Evolutionary conservation across 306 rosid genomes (phyloP).

Genomic region (Cucurbita argyrosperma): DNA sequence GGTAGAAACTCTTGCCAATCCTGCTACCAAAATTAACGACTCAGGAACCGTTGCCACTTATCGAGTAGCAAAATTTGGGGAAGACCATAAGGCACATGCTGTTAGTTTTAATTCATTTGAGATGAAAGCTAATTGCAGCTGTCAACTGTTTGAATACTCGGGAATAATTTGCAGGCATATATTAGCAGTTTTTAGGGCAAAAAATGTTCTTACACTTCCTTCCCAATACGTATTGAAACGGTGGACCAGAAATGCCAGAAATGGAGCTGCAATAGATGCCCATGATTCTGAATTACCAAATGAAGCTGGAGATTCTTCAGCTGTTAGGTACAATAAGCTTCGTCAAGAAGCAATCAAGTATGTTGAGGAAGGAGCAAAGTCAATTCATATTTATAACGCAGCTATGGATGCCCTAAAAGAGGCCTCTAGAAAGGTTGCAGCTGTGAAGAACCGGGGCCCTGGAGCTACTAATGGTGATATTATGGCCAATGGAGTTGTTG

Average conservation of each 20-base stretch:
- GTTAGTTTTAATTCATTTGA: constrained; percentile 53
- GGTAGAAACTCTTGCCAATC: constrained; percentile 82
- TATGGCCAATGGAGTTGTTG: constrained; percentile 40
- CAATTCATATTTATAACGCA: constrained; percentile 60
- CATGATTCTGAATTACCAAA: constrained; percentile 31
- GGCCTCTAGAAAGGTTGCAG: constrained; percentile 58
- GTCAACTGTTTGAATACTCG: constrained; percentile 76
- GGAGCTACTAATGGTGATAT: constrained; percentile 27
- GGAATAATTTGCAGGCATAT: constrained; percentile 83
- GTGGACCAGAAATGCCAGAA: constrained; percentile 75
- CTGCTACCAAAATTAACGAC: constrained; percentile 67
- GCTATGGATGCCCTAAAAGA: constrained; percentile 76
- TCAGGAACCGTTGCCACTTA: constrained; percentile 61
- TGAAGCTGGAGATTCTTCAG: constrained; percentile 36
- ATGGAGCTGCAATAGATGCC: constrained; percentile 41
- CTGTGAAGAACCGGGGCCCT: constrained; percentile 29
- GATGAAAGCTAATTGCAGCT: constrained; percentile 76
- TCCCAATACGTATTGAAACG: constrained; percentile 66
- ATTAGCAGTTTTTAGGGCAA: constrained; percentile 68
- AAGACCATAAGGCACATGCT: constrained; percentile 48
- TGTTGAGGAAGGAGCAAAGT: constrained; percentile 89
- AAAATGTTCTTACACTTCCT: constrained; percentile 79
- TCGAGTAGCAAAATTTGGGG: constrained; percentile 78
- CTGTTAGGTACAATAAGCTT: constrained; percentile 52
- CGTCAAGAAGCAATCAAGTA: constrained; percentile 79